These are phyloP conservation scores for Diutina pseudorugosa DNA, from an alignment of 1,139 yeast species.

Conservation along the genomic window DNA sequence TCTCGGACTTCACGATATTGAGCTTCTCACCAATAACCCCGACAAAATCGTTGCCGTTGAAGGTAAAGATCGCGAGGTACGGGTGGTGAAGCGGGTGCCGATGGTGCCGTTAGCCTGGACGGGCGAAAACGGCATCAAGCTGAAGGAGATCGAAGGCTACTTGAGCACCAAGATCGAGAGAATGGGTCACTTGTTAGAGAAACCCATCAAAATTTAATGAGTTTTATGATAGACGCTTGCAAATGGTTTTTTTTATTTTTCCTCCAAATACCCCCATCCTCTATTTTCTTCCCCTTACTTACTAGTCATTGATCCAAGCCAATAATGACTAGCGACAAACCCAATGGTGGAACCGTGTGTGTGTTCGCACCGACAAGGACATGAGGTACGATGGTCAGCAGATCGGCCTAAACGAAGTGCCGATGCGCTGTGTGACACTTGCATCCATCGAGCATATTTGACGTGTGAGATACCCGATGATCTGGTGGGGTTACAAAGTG, in stretches of 20 bases:
- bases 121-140: constrained; percentile 51
- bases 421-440: neutral
- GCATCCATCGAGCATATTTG: neutral
- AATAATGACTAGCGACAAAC: too few relatives aligned
- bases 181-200: constrained; percentile 85
- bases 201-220: constrained; percentile 25
- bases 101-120: constrained; percentile 96
- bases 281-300: neutral
- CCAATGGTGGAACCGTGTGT: too few relatives aligned
- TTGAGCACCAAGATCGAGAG: constrained; percentile 86
- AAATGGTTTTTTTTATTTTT: too few relatives aligned
- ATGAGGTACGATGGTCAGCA: neutral
- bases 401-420: neutral
- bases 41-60: constrained; percentile 93
- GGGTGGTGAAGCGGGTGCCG: constrained; percentile 78
- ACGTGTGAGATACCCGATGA: neutral
- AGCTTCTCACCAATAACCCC: constrained; percentile 86
- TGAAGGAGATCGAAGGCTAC: constrained; percentile 85
- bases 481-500: neutral
- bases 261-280: neutral
- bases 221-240: neutral
- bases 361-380: neutral
- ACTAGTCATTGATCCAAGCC: too few relatives aligned
- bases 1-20: constrained; percentile 60
- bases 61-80: constrained; percentile 59